phyloP scores from a whole-genome alignment of 2,329 filamentous ascomycete genomes.

The Graphiopsis chlorocephala region DNA sequence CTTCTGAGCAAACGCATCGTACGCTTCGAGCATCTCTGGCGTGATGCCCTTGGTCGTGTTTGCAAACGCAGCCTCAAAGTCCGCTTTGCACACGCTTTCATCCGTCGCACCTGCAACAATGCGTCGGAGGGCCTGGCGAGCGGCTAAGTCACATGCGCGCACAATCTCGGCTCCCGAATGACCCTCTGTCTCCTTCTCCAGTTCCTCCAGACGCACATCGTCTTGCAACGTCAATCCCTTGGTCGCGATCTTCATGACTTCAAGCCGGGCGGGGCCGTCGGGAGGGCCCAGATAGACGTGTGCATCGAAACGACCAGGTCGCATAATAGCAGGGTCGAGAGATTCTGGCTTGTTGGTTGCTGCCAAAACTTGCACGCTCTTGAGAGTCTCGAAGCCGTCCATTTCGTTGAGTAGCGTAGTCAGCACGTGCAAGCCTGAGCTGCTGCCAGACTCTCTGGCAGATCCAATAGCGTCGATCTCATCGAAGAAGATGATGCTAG shows the following conservation, averaged over 20 bases:
- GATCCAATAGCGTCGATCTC: conserved; percentile 83
- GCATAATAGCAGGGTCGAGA: conserved; percentile 79
- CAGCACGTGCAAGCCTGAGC: conserved; percentile 71
- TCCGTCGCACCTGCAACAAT: conserved; percentile 39
- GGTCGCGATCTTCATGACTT: conserved; percentile 71
- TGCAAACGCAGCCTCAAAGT: conserved; percentile 44
- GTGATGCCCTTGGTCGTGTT: conserved; percentile 58
- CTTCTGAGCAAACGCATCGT: conserved; percentile 48
- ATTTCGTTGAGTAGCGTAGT: conserved; percentile 91
- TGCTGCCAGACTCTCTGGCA: conserved; percentile 50
- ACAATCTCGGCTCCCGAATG: conserved; percentile 85
- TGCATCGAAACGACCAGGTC: conserved; percentile 81
- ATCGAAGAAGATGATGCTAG: conserved; percentile 95
- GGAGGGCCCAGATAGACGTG: conserved; percentile 84
- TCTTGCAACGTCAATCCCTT: conserved; percentile 54
- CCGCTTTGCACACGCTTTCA: conserved; percentile 38
- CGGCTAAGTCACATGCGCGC: conserved; percentile 47
- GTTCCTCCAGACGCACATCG: conserved; percentile 63
- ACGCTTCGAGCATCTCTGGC: conserved; percentile 55
- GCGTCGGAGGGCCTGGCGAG: conserved; percentile 38
- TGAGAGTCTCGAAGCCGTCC: conserved; percentile 85
- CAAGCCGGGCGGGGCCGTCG: conserved; percentile 66
- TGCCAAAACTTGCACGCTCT: conserved; percentile 80
- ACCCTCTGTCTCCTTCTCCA: conserved; percentile 67
- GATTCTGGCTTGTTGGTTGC: conserved; percentile 88